phyloP scores from a whole-genome alignment of 176 grass and related monocot genomes.

The Ensete glaucum region DNA sequence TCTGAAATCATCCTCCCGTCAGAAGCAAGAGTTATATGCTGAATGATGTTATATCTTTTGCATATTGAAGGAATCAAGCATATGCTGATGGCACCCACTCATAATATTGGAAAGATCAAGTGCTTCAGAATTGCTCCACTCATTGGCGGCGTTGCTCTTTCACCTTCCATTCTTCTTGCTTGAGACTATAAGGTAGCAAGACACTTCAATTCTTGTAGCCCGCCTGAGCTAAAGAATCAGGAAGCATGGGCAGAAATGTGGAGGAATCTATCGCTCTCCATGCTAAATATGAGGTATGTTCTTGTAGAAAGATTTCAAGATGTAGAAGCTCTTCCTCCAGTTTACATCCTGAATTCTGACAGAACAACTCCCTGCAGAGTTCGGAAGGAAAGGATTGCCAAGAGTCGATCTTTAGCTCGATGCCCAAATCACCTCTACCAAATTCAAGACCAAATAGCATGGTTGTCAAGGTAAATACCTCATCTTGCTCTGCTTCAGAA shows the following conservation, averaged over 20 bases:
- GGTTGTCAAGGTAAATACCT: conserved; percentile 45
- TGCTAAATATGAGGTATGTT: not conserved
- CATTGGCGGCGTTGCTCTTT: not conserved
- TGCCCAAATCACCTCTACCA: conserved; percentile 20
- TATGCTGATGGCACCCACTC: not conserved
- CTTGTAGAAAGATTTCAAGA: not conserved
- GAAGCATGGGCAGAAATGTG: conserved; percentile 3
- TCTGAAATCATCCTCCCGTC: not conserved
- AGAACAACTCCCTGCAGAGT: not conserved
- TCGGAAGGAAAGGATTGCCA: conserved; percentile 21
- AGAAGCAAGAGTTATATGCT: not conserved
- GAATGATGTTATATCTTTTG: not conserved
- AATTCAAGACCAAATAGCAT: conserved; percentile 53
- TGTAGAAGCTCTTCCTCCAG: not conserved
- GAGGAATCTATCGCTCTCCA: not conserved
- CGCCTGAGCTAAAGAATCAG: not conserved
- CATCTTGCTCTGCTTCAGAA: not conserved
- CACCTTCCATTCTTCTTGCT: not conserved
- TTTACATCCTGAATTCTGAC: not conserved
- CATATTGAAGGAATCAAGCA: not conserved
- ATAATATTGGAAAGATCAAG: not conserved
- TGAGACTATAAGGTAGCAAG: not conserved
- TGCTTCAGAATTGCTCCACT: not conserved
- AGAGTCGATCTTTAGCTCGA: conserved; percentile 11
- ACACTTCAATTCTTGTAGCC: not conserved